Base-by-base conservation (phyloP, 1,139 yeast genomes). In the Candida dubliniensis region DNA sequence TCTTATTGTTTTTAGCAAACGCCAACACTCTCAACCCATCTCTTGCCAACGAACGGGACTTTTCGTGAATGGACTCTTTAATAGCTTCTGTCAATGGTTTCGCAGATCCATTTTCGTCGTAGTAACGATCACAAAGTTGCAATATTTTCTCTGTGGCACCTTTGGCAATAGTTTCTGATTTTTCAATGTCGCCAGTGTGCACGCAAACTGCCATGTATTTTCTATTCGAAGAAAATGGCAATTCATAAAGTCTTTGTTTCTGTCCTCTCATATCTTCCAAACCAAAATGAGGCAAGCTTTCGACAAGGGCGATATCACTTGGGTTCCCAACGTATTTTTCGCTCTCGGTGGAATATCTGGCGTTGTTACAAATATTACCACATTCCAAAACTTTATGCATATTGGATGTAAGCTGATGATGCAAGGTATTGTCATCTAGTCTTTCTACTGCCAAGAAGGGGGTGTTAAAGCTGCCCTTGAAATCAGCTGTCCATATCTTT, bases 1-100 rank as follows among this genome's bases (percentile, higher is more conserved):
- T 61, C 32, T 58, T 56, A 46, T 69, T 64, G 39, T 71, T 77
- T 51, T 77, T 77, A 3, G 95, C 96, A 66, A 90, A 79, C 0
- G 87, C 95, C 48, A 93, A 73, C 27, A 91, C 91, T 59, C 99
- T 80, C 54, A 91, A 76, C 14, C 99, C 99, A 50, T 87, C 90
- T 23, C 72, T 66, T 1, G 98, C 96, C 66, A 89, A 74, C 4
- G 65, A 65, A 45, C 77, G 76, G 4, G 95, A 84, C 54, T 81
- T 79, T 13, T 71, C 74, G 43, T 66, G 64, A 36, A 89, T 77
- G 5, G 64, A 60, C 10, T 65, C 61, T 38, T 64, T 71, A 27
- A 76, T 58, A 4, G 74, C 79, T 1, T 77, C 79, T 27, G 78
- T 83, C 35, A 91, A 59, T 12, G 76, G 73, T 49, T 69, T 71